Conservation (phyloP, 768 basidiomycete species). For the Tulasnella sp. region DNA sequence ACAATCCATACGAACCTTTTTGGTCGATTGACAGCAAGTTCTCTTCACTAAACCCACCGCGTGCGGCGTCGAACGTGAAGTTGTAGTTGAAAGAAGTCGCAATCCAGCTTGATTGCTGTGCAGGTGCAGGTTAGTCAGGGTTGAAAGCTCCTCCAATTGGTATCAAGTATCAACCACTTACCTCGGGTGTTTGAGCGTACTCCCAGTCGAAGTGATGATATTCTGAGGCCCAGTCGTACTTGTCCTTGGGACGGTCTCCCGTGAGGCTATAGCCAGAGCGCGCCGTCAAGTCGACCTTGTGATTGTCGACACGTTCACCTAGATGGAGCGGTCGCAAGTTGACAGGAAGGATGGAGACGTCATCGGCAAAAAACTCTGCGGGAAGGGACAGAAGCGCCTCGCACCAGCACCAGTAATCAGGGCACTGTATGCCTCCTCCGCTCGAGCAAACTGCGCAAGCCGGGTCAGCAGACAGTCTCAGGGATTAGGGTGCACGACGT, state of each 20-base stretch:
- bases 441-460: not conserved
- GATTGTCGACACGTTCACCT: conserved; percentile 36
- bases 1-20: conserved; percentile 29
- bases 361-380: not conserved
- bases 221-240: conserved; percentile 41
- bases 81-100: conserved; percentile 40
- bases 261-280: conserved; percentile 43
- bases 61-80: conserved; percentile 40
- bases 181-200: conserved; percentile 48
- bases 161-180: conserved; percentile 50
- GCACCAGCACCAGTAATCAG: not conserved
- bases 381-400: not conserved
- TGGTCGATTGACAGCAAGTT: conserved; percentile 48
- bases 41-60: conserved; percentile 46
- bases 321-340: too few species aligned
- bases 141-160: conserved; percentile 53
- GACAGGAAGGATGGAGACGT: not conserved
- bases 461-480: not conserved
- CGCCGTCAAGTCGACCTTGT: conserved; percentile 44
- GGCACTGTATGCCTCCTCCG: not conserved
- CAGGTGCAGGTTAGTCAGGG: not conserved
- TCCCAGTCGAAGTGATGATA: conserved; percentile 45
- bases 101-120: conserved; percentile 13
- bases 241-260: conserved; percentile 34
- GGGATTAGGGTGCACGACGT: not conserved